Percentiles rank a stretch among this genome's conserved stretches.
Conservation (phyloP, 768 basidiomycete species). For the Suillus occidentalis region DNA sequence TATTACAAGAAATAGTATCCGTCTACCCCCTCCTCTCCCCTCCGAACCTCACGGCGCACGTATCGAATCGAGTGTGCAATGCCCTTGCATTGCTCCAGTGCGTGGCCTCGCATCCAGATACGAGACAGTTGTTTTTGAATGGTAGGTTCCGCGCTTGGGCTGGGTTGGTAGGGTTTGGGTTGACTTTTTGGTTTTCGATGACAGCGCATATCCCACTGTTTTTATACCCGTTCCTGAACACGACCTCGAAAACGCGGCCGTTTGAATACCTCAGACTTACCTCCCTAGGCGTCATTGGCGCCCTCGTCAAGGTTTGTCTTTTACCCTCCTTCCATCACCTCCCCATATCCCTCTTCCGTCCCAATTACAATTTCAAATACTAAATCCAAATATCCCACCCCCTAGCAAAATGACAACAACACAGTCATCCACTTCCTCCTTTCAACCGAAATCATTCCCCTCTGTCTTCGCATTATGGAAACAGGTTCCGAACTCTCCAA, state of each 20-base stretch:
- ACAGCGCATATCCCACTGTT: slow-evolving; percentile 92
- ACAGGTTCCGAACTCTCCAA: slow-evolving; percentile 98
- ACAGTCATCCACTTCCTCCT: slow-evolving; percentile 99
- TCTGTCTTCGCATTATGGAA: slow-evolving; percentile 99
- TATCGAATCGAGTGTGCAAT: slow-evolving; percentile 98
- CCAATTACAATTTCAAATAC: neutral
- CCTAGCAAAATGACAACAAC: slow-evolving; percentile 97
- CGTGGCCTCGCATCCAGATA: slow-evolving; percentile 96
- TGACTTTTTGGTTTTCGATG: slow-evolving; percentile 6
- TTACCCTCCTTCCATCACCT: neutral
- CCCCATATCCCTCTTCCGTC: neutral
- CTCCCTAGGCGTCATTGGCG: slow-evolving; percentile 98
- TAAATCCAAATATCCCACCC: slow-evolving; percentile 13
- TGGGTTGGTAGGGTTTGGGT: neutral
- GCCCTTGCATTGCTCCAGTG: slow-evolving; percentile 97
- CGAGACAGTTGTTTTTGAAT: slow-evolving; percentile 91
- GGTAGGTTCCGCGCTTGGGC: slow-evolving; percentile 46
- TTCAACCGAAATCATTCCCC: slow-evolving; percentile 98
- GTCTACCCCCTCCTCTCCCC: slow-evolving; percentile 96
- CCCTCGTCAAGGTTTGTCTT: slow-evolving; percentile 84
- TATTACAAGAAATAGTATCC: slow-evolving; percentile 96
- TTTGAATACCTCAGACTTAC: slow-evolving; percentile 99
- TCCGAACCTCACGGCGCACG: slow-evolving; percentile 94
- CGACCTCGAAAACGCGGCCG: slow-evolving; percentile 97
- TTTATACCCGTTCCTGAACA: slow-evolving; percentile 98